phyloP scores from a whole-genome alignment of 2,329 filamentous ascomycete genomes.

The Meredithiella fracta region DNA sequence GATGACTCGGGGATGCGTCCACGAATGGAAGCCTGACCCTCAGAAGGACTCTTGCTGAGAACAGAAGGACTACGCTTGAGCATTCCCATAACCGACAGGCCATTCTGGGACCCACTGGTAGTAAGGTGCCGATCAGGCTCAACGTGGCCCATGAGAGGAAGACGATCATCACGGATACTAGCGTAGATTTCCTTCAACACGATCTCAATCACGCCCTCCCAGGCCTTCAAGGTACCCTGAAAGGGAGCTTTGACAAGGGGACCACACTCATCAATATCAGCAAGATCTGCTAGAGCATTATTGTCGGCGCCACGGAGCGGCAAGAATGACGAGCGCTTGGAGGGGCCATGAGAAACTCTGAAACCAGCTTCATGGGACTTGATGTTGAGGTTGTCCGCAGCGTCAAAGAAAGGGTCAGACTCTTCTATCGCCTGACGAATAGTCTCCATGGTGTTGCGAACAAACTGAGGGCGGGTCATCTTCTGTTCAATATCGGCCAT shows the following conservation, averaged over 20 bases:
- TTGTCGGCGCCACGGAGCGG: slow-evolving; percentile 30
- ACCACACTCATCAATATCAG: slow-evolving; percentile 40
- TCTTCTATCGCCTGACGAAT: slow-evolving; percentile 63
- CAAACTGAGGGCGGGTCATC: slow-evolving; percentile 88
- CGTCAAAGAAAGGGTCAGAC: slow-evolving; percentile 50
- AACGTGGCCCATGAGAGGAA: slow-evolving; percentile 63
- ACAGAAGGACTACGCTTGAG: slow-evolving; percentile 79
- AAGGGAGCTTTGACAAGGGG: slow-evolving; percentile 65
- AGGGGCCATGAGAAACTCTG: slow-evolving; percentile 17
- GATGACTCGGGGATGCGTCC: slow-evolving; percentile 50
- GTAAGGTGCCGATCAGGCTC: slow-evolving; percentile 28
- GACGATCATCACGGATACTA: slow-evolving; percentile 71
- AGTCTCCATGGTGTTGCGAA: slow-evolving; percentile 91
- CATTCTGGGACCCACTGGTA: slow-evolving; percentile 24
- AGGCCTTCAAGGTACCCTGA: slow-evolving; percentile 56
- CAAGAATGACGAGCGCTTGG: slow-evolving; percentile 33
- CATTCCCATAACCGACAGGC: slow-evolving; percentile 58
- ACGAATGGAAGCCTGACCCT: slow-evolving; percentile 51
- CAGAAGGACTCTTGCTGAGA: slow-evolving; percentile 82
- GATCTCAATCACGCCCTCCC: slow-evolving; percentile 80
- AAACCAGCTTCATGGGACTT: slow-evolving; percentile 16
- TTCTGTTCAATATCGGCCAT: slow-evolving; percentile 88
- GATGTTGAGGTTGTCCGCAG: slow-evolving; percentile 19
- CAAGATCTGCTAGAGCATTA: background rate
- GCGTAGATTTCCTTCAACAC: slow-evolving; percentile 83